These are phyloP conservation scores for Trametes punicea DNA, from an alignment of 768 basidiomycete genomes.

Conservation along the genomic window DNA sequence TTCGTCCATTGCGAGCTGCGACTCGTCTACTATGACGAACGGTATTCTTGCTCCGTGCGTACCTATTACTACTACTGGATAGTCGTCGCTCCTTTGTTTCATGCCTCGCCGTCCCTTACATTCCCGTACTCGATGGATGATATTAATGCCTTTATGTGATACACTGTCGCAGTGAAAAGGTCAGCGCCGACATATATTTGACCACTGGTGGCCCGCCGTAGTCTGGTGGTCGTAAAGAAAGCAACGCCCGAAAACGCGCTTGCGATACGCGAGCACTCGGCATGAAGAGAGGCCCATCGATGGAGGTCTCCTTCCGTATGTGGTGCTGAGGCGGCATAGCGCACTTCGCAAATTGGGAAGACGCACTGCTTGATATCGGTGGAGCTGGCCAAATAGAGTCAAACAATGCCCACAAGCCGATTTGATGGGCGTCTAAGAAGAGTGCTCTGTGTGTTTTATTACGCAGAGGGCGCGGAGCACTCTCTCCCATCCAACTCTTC, in stretches of 20 bases:
- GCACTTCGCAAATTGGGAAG: not conserved
- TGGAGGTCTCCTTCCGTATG: not conserved
- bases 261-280: not conserved
- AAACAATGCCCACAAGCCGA: not conserved
- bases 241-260: not conserved
- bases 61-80: not conserved
- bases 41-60: not conserved
- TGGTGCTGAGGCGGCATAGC: not conserved
- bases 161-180: too few species aligned
- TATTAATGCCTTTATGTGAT: conserved; percentile 1
- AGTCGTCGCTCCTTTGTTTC: conserved; percentile 12
- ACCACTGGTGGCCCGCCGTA: not conserved
- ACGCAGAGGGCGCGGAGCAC: not conserved
- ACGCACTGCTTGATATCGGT: conserved; percentile 13
- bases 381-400: conserved; percentile 7
- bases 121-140: conserved; percentile 13
- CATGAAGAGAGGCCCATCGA: not conserved
- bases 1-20: too few species aligned
- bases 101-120: not conserved
- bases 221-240: not conserved
- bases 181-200: too few species aligned
- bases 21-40: not conserved
- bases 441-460: not conserved
- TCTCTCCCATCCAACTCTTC: not conserved
- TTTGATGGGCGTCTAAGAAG: conserved; percentile 3